Evolutionary conservation across 768 basidiomycete species (phyloP), one percentile per base, ranked within the genome.

Genomic region (Amanita phalloides): DNA sequence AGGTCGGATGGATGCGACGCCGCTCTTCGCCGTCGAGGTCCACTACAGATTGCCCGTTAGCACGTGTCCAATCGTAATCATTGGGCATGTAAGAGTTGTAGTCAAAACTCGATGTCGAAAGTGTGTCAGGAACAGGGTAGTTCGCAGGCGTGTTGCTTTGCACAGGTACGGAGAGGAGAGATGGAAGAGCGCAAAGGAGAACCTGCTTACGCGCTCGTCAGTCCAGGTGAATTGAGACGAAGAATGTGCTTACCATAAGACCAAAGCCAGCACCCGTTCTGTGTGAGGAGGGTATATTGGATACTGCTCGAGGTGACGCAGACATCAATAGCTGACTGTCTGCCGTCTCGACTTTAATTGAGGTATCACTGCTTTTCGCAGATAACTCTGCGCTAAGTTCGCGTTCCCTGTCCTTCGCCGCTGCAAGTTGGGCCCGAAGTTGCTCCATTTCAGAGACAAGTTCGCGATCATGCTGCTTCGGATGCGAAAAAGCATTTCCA

Each of bases 101-200:
- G 55, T 76, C 71, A 60, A 78, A 76, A 45, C 71, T 57, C 43
- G 71, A 66, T 3, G 76, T 66, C 23, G 82, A 76, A 53, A 80
- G 65, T 6, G 42, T 20, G 35, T 52, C 51, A 2, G 51, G 23
- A 45, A 51, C 25, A 23, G 78, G 73, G 62, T 84, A 80, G 55
- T 72, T 72, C 43, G 77, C 73, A 45, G 79, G 78, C 10, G 79
- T 58, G 23, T 76, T 59, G 20, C 74, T 69, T 55, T 82, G 79
- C 55, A 79, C 68, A 46, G 82, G 76, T 68, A 86, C 71, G 20
- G 86, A 82, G 49, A 89, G 74, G 41, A 90, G 74, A 20, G 81
- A 78, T 13, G 87, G 87, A 25, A 90, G 74, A 2, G 85, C 84
- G 58, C 85, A 89, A 41, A 89, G 73, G 43, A 90, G 75, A 58